These are phyloP conservation scores for Noccaea bulbosa DNA, from an alignment of 345 rosid genomes.

Conservation along the genomic window DNA sequence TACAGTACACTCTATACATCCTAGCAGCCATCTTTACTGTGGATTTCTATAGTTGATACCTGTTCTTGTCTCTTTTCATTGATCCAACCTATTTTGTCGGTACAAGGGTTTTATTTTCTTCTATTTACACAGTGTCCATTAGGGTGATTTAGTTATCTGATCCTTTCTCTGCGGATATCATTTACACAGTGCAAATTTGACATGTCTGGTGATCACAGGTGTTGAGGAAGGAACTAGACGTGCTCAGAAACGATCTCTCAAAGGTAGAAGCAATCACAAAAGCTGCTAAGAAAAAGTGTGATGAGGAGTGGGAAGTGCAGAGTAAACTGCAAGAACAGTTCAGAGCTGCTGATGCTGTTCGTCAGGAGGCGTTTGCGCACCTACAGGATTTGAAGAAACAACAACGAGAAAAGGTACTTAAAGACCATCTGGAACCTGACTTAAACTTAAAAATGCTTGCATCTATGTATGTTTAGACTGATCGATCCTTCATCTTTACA, in stretches of 20 bases:
- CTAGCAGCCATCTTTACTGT: conserved; percentile 17
- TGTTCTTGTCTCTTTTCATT: conserved; percentile 11
- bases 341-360: conserved; percentile 63
- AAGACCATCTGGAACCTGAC: conserved; percentile 23
- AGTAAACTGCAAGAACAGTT: conserved; percentile 52
- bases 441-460: conserved; percentile 23
- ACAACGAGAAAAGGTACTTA: conserved; percentile 66
- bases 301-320: conserved; percentile 52
- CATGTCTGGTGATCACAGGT: conserved; percentile 48
- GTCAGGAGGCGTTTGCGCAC: conserved; percentile 73
- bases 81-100: conserved; percentile 18
- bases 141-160: neutral
- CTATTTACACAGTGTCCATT: conserved; percentile 2
- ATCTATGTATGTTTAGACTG: neutral
- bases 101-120: conserved; percentile 26
- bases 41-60: conserved; percentile 23
- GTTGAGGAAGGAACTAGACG: conserved; percentile 71
- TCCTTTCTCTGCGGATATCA: conserved; percentile 24
- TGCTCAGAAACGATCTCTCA: conserved; percentile 54
- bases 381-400: conserved; percentile 60
- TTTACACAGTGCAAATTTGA: conserved; percentile 11
- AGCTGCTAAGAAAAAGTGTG: conserved; percentile 57
- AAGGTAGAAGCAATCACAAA: conserved; percentile 64
- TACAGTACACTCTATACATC: conserved; percentile 34
- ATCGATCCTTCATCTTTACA: conserved; percentile 19